These are phyloP conservation scores for Thuidium tamariscinum DNA, from an alignment of 225 moss, liverwort and hornwort genomes.

Conservation along the genomic window DNA sequence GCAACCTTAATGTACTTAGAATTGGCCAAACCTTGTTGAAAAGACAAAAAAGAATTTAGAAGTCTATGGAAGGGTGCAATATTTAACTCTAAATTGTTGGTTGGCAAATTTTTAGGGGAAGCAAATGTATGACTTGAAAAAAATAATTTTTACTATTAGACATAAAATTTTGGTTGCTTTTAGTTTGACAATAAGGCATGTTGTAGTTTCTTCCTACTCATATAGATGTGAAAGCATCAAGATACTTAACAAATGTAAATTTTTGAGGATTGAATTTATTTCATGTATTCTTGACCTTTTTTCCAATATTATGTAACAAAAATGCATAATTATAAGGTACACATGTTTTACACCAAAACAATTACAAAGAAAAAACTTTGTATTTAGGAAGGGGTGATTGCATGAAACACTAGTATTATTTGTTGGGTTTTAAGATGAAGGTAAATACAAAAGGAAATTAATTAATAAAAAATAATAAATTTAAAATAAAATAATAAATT, in stretches of 20 bases:
- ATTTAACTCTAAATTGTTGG: accelerated
- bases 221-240: neutral
- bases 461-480: too few relatives aligned
- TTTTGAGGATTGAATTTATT: too few relatives aligned
- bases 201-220: neutral
- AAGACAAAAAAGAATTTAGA: accelerated
- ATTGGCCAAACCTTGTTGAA: neutral
- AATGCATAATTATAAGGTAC: too few relatives aligned
- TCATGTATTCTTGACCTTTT: too few relatives aligned
- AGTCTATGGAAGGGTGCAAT: neutral
- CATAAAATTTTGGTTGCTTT: neutral
- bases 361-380: too few relatives aligned
- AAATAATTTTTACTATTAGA: neutral
- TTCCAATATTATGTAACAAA: too few relatives aligned
- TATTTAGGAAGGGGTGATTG: too few relatives aligned
- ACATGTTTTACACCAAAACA: too few relatives aligned
- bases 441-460: too few relatives aligned
- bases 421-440: too few relatives aligned
- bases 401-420: too few relatives aligned
- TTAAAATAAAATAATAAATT: too few relatives aligned
- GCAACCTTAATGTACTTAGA: neutral
- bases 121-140: neutral
- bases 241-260: neutral
- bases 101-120: accelerated
- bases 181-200: neutral